Conservation (phyloP, 2,329 filamentous ascomycete genomes). For the Penicillium rolfsii region DNA sequence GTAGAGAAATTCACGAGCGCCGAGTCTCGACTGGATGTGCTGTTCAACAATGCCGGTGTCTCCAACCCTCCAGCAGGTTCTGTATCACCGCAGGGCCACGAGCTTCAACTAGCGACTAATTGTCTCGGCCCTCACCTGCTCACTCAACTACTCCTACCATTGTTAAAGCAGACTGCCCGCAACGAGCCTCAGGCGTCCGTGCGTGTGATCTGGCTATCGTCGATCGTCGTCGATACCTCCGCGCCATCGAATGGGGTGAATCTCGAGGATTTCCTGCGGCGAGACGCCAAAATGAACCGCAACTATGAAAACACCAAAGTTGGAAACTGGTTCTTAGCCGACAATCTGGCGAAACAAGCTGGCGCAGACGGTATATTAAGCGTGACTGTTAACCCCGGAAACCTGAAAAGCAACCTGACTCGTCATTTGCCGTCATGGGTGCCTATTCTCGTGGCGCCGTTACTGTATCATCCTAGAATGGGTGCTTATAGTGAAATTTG, state of each 20-base stretch:
- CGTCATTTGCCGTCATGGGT: slow-evolving; percentile 13
- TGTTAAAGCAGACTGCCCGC: slow-evolving; percentile 8
- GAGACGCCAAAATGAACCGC: neutral
- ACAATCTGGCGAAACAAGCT: slow-evolving; percentile 1
- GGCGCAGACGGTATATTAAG: slow-evolving; percentile 10
- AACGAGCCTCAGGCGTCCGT: slow-evolving; percentile 1
- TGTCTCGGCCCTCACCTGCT: slow-evolving; percentile 44
- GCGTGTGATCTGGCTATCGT: slow-evolving; percentile 17
- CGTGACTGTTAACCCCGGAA: slow-evolving; percentile 17
- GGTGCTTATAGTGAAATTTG: slow-evolving; percentile 18
- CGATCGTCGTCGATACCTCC: slow-evolving; percentile 14
- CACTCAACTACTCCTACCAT: slow-evolving; percentile 40
- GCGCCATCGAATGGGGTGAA: slow-evolving; percentile 4
- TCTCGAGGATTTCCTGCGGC: slow-evolving; percentile 1
- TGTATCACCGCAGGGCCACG: slow-evolving; percentile 33
- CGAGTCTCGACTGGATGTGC: slow-evolving; percentile 49
- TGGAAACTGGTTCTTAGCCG: slow-evolving; percentile 19
- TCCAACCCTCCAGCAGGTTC: slow-evolving; percentile 33
- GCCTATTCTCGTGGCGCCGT: slow-evolving; percentile 2
- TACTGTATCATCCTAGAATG: slow-evolving; percentile 11
- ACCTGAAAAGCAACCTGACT: slow-evolving; percentile 10
- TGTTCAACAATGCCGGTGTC: slow-evolving; percentile 51
- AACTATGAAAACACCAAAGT: slow-evolving; percentile 19
- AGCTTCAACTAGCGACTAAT: slow-evolving; percentile 44
- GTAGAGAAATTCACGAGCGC: slow-evolving; percentile 42